Base-by-base conservation (phyloP, 2,329 filamentous ascomycete species). In the Claviceps citrina region DNA sequence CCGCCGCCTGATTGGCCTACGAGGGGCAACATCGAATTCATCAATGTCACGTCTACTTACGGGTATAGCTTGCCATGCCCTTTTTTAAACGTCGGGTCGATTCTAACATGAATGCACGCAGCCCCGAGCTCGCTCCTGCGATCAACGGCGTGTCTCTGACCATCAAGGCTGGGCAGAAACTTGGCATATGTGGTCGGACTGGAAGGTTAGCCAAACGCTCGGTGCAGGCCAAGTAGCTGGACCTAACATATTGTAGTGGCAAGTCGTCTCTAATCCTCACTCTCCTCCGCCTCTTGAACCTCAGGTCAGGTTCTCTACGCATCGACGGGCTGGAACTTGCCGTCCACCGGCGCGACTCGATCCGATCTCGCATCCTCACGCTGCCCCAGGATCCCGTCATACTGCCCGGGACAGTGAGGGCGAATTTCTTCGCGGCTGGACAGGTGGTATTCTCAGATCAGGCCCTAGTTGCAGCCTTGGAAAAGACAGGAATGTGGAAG, bases 311-410 rank as follows among this genome's bases (percentile, higher is more conserved):
- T 0, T 53, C 32, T 4, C 66, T 73, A 12, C 50, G 43, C 1
- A 57, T 73, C 8, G 69, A 72, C 40, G 60, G 56, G 2, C 41
- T 68, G 1, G 60, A 68, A 32, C 46, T 57, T 8, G 43, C 48
- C 2, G 46, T 35, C 1, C 27, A 57, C 1, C 44, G 48, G 0
- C 47, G 52, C 5, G 41, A 51, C 6, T 40, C 43, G 5, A 34
- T 59, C 1, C 49, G 56, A 0, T 37, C 45, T 0, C 42, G 51
- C 1, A 51, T 73, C 6, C 62, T 64, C 24, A 59, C 60, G 1
- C 51, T 73, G 1, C 63, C 71, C 0, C 71, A 75, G 52, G 68
- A 73, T 34, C 58, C 67, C 0, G 64, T 71, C 42, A 61, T 70
- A 16, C 52, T 73, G 4, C 60, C 60, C 1, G 68, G 66, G 1